Base-by-base conservation (phyloP, 257 asterid species). In the Nicotiana attenuata region DNA sequence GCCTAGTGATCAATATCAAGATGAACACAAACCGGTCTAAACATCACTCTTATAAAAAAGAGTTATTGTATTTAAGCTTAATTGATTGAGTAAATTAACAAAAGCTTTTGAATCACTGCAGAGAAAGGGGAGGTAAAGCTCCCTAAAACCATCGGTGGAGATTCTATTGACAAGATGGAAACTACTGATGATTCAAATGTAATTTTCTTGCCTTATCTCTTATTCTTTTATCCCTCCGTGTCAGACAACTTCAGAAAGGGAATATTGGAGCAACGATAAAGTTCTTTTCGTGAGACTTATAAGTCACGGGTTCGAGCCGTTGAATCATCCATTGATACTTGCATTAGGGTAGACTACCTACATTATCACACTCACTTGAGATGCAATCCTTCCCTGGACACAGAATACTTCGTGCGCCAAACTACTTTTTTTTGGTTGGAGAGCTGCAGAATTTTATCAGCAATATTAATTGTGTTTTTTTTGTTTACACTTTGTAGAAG, bases 171-270 rank as follows among this genome's bases (percentile, higher is more conserved):
- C n/a, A 65, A 22, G 68, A 45, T 47, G 22, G 80, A 76, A 78
- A 56, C 10, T 13, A 20, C 24, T 5, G 82, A 86, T 5, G 73
- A 80, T 50, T 28, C 82, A 15, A 57, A 79, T 65, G 86, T 85
- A 83, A 64, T 57, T 24, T 80, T 73, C 41, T 55, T 0, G 15
- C 55, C 31, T 26, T 60, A 13, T 19, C 35, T 45, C 16, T 22
- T 20, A 14, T 71, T 6, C 14, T 13, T 71, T 20, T 38, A 33
- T 28, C 29, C 29, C 29, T 26, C 28, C 28, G 28, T 26, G 1
- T 26, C 28, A 26, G 28, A 26, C 2, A 28, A 28, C 29, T 28
- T 28, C 29, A 28, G 29, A 28, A 28, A 28, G 29, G 2, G 29
- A 28, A 28, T 2, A 1, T 28, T 28, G 29, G 29, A 28, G 29